These are phyloP conservation scores for Pichia sp. DNA, from an alignment of 1,139 yeast genomes.

Conservation along the genomic window DNA sequence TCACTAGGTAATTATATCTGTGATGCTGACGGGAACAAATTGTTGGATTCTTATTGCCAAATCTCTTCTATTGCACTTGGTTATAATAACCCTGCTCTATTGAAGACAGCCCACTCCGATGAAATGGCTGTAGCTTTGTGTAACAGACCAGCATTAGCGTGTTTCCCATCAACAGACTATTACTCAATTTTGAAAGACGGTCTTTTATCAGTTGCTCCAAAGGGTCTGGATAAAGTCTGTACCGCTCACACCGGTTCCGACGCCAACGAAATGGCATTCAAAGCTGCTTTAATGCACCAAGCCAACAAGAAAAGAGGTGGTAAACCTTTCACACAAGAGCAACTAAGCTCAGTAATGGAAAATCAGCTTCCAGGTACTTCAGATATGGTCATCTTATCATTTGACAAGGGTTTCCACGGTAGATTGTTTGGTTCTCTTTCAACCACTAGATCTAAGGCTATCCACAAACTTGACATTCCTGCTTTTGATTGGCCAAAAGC, in stretches of 20 bases:
- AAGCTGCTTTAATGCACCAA: slow-evolving; percentile 72
- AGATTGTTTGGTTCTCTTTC: slow-evolving; percentile 68
- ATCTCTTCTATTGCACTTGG: slow-evolving; percentile 71
- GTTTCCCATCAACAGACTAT: slow-evolving; percentile 57
- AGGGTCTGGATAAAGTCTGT: slow-evolving; percentile 59
- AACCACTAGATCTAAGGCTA: slow-evolving; percentile 65
- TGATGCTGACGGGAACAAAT: slow-evolving; percentile 62
- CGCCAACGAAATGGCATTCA: slow-evolving; percentile 71
- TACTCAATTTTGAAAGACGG: slow-evolving; percentile 44
- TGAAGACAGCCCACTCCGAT: slow-evolving; percentile 51
- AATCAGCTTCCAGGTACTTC: slow-evolving; percentile 64
- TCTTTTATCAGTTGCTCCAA: slow-evolving; percentile 60
- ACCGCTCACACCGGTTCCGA: slow-evolving; percentile 67
- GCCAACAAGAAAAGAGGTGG: slow-evolving; percentile 51
- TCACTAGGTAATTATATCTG: slow-evolving; percentile 64
- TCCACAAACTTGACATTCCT: slow-evolving; percentile 69
- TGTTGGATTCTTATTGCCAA: slow-evolving; percentile 62
- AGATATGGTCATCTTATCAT: slow-evolving; percentile 57
- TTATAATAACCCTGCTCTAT: slow-evolving; percentile 64
- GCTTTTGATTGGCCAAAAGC: slow-evolving; percentile 75
- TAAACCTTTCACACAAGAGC: slow-evolving; percentile 46
- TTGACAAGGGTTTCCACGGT: slow-evolving; percentile 69
- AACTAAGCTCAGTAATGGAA: slow-evolving; percentile 53
- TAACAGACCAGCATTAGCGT: slow-evolving; percentile 70
- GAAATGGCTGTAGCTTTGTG: slow-evolving; percentile 62